phyloP scores from a whole-genome alignment of 495 filamentous ascomycete genomes.

The Aspergillus nanangensis region DNA sequence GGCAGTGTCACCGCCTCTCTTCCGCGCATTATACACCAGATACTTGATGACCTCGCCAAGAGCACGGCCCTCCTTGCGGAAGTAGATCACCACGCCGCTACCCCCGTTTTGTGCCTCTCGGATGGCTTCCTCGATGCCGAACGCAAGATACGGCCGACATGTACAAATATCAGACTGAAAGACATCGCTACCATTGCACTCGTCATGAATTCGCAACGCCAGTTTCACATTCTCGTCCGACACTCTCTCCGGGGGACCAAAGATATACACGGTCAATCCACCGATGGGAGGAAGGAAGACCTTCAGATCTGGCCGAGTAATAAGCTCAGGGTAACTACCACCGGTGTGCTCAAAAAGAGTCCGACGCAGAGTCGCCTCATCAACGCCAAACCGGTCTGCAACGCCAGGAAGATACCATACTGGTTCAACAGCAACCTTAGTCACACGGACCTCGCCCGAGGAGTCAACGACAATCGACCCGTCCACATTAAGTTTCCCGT shows the following conservation, averaged over 20 bases:
- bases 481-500: conserved; percentile 77
- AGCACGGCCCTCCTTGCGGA: conserved; percentile 95
- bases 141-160: conserved; percentile 93
- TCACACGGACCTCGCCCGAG: conserved; percentile 83
- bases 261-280: conserved; percentile 94
- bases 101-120: conserved; percentile 94
- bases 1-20: conserved; percentile 74
- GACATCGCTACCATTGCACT: conserved; percentile 96
- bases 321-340: conserved; percentile 86
- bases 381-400: conserved; percentile 91
- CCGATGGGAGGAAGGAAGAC: conserved; percentile 95
- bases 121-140: conserved; percentile 94
- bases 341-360: conserved; percentile 93
- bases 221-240: conserved; percentile 79
- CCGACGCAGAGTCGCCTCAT: conserved; percentile 81
- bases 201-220: conserved; percentile 91
- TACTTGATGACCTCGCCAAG: conserved; percentile 98
- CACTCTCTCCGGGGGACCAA: conserved; percentile 91
- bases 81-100: conserved; percentile 96
- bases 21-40: conserved; percentile 92
- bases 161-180: conserved; percentile 99
- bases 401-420: conserved; percentile 96
- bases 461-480: conserved; percentile 86
- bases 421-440: conserved; percentile 94
- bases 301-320: conserved; percentile 91